Evolutionary conservation across 805 yeast genomes (phyloP), one percentile per base, ranked within the genome.

Genomic region (Lipomyces starkeyi): DNA sequence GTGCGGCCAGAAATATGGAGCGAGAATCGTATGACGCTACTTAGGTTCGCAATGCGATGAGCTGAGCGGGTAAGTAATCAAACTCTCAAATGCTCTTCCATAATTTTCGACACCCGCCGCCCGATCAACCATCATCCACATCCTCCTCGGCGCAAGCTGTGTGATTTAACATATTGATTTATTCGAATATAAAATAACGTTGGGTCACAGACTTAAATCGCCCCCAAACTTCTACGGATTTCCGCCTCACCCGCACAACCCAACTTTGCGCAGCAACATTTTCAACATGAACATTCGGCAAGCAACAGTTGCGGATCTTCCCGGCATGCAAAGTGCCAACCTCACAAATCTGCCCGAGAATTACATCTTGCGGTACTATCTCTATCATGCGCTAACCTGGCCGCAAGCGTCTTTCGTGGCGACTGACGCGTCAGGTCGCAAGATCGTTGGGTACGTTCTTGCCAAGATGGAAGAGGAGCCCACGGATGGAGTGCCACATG

Each of bases 391-490:
- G 8, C 40, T 37, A 37, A 37, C 40, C 40, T 37, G 40, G 40
- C 99, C 99, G 1, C 97, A 94, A 78, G 96, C 97, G 14, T 91
- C 97, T 54, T 95, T 88, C 81, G 98, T 95, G 49, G 99, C 99
- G 20, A 89, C 78, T 5, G 75, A 71, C 73, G 65, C 95, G 1
- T 86, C 88, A 34, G 90, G 86, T 71, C 86, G 91, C 76, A 89
- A 91, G 73, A 85, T 95, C 43, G 97, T 95, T n/a, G 99, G 98
- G 4, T 95, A 95, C 76, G 98, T 92, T 3, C 82, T 95, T 72
- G 97, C 97, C 0, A 95, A 95, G 79, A 91, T 95, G 97, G 97
- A 95, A 74, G 74, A 74, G 52, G 76, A 74, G 40, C 93, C 93
- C 43, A 88, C 86, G 13, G 87, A 83, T 55, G 91, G 88, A 70